Percentiles rank a stretch among this genome's conserved stretches.
Evolutionary conservation across 2,329 filamentous ascomycete species (phyloP).

Genomic region (Colletotrichum eleusines): DNA sequence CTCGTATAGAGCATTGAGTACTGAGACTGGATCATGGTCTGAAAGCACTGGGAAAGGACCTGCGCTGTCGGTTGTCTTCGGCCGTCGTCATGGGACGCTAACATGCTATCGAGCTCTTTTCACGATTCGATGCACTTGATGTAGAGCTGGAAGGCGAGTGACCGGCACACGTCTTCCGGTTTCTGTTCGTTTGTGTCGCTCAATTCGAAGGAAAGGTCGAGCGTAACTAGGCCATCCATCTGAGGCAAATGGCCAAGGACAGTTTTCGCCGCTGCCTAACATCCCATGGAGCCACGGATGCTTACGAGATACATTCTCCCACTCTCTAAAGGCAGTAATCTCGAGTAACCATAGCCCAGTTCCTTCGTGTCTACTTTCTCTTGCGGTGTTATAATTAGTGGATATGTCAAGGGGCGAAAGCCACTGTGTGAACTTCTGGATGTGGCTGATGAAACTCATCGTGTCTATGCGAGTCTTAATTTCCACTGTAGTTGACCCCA

Average conservation of each 20-base stretch:
- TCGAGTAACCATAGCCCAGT: conserved; percentile 42
- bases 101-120: neutral
- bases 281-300: conserved; percentile 44
- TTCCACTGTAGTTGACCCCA: neutral
- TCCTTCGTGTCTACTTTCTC: conserved; percentile 22
- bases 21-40: conserved; percentile 45
- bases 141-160: conserved; percentile 43
- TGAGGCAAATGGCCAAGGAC: conserved; percentile 40
- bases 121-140: conserved; percentile 32
- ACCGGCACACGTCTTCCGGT: conserved; percentile 33
- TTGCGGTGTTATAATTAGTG: conserved; percentile 36
- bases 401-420: conserved; percentile 33
- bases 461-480: neutral
- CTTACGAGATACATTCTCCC: conserved; percentile 36
- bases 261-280: conserved; percentile 44
- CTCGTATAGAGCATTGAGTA: conserved; percentile 46
- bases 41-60: conserved; percentile 44
- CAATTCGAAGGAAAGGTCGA: conserved; percentile 45
- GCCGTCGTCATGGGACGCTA: conserved; percentile 37
- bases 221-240: neutral
- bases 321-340: conserved; percentile 32
- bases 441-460: neutral
- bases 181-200: conserved; percentile 43
- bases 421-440: conserved; percentile 26
- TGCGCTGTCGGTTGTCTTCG: conserved; percentile 44